Conservation (phyloP, 2,329 filamentous ascomycete species). For the Paraphoma sp. region DNA sequence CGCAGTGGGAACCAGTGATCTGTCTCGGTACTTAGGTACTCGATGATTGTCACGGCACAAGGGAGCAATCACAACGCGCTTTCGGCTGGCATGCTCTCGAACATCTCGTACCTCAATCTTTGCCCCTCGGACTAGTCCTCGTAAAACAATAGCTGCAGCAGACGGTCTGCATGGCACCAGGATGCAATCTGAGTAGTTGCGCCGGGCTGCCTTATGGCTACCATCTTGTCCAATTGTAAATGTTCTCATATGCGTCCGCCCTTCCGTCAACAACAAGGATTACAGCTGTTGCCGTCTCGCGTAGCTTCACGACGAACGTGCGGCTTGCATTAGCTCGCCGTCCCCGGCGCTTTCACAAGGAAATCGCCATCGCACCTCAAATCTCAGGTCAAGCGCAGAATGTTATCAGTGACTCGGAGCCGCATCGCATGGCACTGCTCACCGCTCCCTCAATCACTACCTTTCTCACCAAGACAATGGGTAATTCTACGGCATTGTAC, state of each 20-base stretch:
- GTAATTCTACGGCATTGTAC: not conserved
- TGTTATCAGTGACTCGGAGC: conserved; percentile 5
- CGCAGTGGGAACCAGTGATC: too few species aligned
- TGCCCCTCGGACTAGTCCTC: not conserved
- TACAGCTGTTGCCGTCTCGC: not conserved
- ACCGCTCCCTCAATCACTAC: not conserved
- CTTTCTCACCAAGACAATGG: not conserved
- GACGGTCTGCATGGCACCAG: not conserved
- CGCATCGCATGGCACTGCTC: not conserved
- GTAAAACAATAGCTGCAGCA: not conserved
- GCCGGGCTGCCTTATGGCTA: not conserved
- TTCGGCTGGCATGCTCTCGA: not conserved
- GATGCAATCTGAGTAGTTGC: not conserved
- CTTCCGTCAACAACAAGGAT: not conserved
- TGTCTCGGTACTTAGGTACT: not conserved
- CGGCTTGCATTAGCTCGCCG: conserved; percentile 3
- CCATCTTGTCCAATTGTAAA: not conserved
- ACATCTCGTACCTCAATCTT: not conserved
- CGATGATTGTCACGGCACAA: not conserved
- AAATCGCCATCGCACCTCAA: conserved; percentile 1
- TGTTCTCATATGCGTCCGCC: not conserved
- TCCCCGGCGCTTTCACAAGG: conserved; percentile 9
- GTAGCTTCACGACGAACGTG: not conserved
- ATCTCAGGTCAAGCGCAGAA: not conserved
- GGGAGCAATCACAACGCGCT: not conserved